phyloP scores from a whole-genome alignment of 306 rosid species.

The Comarum palustre region DNA sequence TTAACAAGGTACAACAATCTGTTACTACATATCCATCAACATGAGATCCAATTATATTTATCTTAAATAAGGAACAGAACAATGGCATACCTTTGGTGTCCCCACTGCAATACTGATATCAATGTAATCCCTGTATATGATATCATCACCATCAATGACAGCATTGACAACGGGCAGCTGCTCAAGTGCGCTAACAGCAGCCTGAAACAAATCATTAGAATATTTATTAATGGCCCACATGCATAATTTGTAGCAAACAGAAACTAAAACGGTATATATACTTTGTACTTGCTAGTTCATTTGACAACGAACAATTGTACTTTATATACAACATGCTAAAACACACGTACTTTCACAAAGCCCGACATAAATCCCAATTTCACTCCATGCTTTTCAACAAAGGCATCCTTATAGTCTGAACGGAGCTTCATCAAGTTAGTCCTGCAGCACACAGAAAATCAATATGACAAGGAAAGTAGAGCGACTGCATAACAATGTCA shows the following conservation, averaged over 20 bases:
- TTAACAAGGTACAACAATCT: background rate
- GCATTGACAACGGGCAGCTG: constrained; percentile 56
- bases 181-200: constrained; percentile 60
- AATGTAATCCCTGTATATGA: constrained; percentile 55
- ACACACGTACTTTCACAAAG: constrained; percentile 43
- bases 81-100: constrained; percentile 47
- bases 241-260: background rate
- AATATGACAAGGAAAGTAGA: constrained; percentile 1
- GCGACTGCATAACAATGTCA: background rate
- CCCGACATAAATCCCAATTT: constrained; percentile 65
- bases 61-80: background rate
- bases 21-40: background rate
- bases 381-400: constrained; percentile 58
- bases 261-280: background rate
- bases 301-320: background rate
- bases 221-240: background rate
- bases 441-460: constrained; percentile 35
- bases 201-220: constrained; percentile 35
- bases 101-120: constrained; percentile 67
- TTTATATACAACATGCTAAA: constrained; percentile 14
- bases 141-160: constrained; percentile 69
- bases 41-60: background rate
- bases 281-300: constrained; percentile 1
- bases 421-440: constrained; percentile 63
- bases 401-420: constrained; percentile 58